Conservation (phyloP, 106 monocot genomes). For the Dendrobium catenatum region DNA sequence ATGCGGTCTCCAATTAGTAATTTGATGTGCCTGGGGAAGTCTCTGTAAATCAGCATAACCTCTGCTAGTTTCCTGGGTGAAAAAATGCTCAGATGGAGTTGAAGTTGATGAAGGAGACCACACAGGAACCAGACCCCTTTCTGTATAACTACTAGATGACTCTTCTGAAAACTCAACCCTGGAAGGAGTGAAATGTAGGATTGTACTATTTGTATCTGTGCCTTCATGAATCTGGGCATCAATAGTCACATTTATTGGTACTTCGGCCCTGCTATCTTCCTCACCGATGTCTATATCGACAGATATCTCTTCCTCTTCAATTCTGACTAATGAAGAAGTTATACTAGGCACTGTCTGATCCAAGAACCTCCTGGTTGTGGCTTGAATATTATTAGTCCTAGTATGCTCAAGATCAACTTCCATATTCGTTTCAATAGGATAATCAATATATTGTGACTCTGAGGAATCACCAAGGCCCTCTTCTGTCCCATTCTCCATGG, state of each 20-base stretch:
- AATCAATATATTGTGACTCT: constrained; percentile 52
- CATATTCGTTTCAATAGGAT: constrained; percentile 68
- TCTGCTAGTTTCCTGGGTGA: constrained; percentile 20
- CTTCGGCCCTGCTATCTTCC: constrained; percentile 55
- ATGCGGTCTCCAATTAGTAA: too few species aligned
- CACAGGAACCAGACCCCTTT: constrained; percentile 75
- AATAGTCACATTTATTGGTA: constrained; percentile 48
- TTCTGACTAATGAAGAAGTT: constrained; percentile 64
- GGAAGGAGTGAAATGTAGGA: constrained; percentile 1
- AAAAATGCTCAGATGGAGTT: constrained; percentile 26
- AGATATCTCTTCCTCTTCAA: constrained; percentile 40
- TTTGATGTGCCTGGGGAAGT: too few species aligned
- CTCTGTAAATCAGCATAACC: too few species aligned
- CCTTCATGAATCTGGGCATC: constrained; percentile 17
- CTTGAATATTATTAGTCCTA: constrained; percentile 16
- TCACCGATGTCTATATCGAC: constrained; percentile 17
- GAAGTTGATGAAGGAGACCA: constrained; percentile 65
- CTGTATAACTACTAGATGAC: constrained; percentile 41
- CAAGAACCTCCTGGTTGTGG: constrained; percentile 26
- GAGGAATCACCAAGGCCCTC: constrained; percentile 95
- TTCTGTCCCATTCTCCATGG: constrained; percentile 71
- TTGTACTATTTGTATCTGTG: constrained; percentile 20
- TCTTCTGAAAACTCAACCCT: constrained; percentile 23
- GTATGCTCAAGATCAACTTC: constrained; percentile 44
- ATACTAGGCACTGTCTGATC: constrained; percentile 93